Evolutionary conservation across 257 asterid genomes (phyloP).

Genomic region (Phtheirospermum japonicum): DNA sequence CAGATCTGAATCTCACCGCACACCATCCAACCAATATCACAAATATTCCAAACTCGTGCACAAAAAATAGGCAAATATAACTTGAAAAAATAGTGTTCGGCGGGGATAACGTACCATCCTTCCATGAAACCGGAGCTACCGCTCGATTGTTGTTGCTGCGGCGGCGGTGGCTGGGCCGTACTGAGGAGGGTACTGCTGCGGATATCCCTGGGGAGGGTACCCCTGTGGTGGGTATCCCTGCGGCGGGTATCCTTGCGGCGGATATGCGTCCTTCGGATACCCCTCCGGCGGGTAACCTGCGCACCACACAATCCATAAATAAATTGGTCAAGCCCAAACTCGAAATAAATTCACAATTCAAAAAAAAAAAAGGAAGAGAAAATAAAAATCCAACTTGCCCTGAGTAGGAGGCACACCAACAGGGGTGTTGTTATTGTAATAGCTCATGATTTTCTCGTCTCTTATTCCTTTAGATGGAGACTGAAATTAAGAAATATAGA

Average conservation of each 20-base stretch:
- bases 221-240: slow-evolving; percentile 52
- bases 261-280: slow-evolving; percentile 69
- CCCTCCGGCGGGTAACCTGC: slow-evolving; percentile 66
- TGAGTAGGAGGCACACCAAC: slow-evolving; percentile 79
- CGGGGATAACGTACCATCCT: slow-evolving; percentile 50
- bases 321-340: background rate
- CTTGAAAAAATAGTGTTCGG: too few relatives aligned
- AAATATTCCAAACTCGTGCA: background rate
- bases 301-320: background rate
- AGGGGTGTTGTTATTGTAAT: slow-evolving; percentile 52
- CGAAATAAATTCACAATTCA: background rate
- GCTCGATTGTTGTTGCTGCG: slow-evolving; percentile 44
- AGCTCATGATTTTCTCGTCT: slow-evolving; percentile 46
- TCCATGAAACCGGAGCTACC: slow-evolving; percentile 42
- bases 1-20: slow-evolving; percentile 26
- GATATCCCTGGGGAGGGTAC: slow-evolving; percentile 49
- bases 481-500: too few relatives aligned
- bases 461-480: too few relatives aligned
- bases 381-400: slow-evolving; percentile 27
- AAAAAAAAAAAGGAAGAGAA: background rate
- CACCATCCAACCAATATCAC: slow-evolving; percentile 1
- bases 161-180: slow-evolving; percentile 53
- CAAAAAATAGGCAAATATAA: background rate
- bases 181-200: slow-evolving; percentile 56
- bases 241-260: slow-evolving; percentile 68